These are phyloP conservation scores for Tricholoma saponaceum DNA, from an alignment of 768 basidiomycete genomes.

Conservation along the genomic window DNA sequence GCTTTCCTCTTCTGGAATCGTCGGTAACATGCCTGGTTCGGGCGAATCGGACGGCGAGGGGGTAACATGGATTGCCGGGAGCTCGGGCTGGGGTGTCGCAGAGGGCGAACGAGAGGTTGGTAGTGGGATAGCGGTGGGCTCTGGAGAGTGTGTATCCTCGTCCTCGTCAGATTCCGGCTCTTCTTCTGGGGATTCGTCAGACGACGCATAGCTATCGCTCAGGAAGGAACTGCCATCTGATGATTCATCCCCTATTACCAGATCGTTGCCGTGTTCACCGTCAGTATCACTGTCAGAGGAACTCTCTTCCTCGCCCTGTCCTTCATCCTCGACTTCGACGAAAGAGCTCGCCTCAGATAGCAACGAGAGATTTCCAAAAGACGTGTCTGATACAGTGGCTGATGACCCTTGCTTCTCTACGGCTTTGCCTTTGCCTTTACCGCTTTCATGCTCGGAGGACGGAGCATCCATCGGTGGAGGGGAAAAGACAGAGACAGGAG, in stretches of 20 bases:
- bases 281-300: constrained; percentile 28
- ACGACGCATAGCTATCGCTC: constrained; percentile 1
- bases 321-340: constrained; percentile 38
- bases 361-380: constrained; percentile 34
- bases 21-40: constrained; percentile 19
- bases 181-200: constrained; percentile 9
- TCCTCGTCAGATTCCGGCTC: constrained; percentile 16
- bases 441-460: neutral
- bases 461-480: neutral
- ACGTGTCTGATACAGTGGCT: constrained; percentile 16
- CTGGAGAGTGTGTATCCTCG: constrained; percentile 22
- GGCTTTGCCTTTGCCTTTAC: neutral
- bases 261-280: constrained; percentile 16
- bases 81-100: constrained; percentile 54
- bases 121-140: constrained; percentile 32
- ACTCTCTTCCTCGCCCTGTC: constrained; percentile 18
- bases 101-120: constrained; percentile 50
- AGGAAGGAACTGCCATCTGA: constrained; percentile 10
- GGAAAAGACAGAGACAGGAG: neutral
- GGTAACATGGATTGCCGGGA: constrained; percentile 36
- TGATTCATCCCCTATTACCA: constrained; percentile 7
- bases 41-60: constrained; percentile 29
- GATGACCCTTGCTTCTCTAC: neutral
- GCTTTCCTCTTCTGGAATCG: constrained; percentile 34
- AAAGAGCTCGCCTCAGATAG: constrained; percentile 46